Base-by-base conservation (phyloP, 164 flowering plant genomes). In the Liquidambar formosana region DNA sequence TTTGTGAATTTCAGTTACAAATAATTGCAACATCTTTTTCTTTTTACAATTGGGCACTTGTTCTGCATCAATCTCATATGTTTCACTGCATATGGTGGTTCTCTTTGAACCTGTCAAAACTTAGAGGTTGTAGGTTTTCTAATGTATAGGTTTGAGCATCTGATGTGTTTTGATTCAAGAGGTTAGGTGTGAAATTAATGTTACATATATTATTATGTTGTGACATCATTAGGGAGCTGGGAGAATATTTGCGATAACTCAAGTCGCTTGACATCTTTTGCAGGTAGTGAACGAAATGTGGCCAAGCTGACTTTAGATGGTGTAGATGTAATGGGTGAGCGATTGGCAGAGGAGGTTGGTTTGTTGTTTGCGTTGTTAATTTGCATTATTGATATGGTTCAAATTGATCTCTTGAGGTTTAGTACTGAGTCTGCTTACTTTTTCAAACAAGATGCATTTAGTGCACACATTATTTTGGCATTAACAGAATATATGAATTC, bases 281-380 rank as follows among this genome's bases (percentile, higher is more conserved):
- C 82, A 96, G 99, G 98, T 75, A 93, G 99, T 80, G 88, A 90
- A 71, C 67, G 85, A 62, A 96, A 96, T 83, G 77, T 68, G 71
- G 82, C 86, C 48, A 80, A 15, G 68, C 76, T 83, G 76, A 84
- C 97, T 33, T 76, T 96, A 60, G 99, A 96, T 79, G 98, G 99
- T 22, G 92, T 96, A 64, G 99, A 96, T 84, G 97, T 93, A 33
- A 93, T 93, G 98, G 99, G 98, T 13, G 92, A 89, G 54, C 75
- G 99, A 44, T 78, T 96, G 73, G 90, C 94, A 47, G 85, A 81
- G 46, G 99, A 96, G 98, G 99, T 95, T 67, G 27, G 79, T 71
- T 46, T 44, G 23, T 23, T 47, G 18, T 65, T 56, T 44, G 1
- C 73, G 10, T 38, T 38, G 52, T 26, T n/a, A n/a, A n/a, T n/a